Base-by-base conservation (phyloP, 1,284 basidiomycete species). In the Flammula alnicola region DNA sequence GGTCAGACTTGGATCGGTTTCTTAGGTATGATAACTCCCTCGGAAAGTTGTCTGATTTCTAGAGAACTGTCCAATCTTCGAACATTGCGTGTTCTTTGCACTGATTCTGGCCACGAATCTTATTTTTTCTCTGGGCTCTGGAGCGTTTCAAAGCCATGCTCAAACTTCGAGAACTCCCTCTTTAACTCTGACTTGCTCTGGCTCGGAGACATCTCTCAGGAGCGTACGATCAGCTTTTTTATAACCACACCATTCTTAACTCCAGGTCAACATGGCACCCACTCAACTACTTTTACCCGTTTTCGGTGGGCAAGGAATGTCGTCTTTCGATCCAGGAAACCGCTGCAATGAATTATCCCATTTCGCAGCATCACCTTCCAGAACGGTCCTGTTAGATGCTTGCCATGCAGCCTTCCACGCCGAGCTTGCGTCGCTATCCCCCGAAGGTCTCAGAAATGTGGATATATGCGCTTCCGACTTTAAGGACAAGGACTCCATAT, bases 261-360 rank as follows among this genome's bases (percentile, higher is more conserved):
- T 41, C 11, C n/a, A 33, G 20, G 17, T 33, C 36, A 19, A 35
- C 25, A 60, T 56, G 54, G 50, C 44, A 10, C 17, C 42, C 33
- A 27, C 27, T 19, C 37, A n/a, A n/a, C n/a, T 69, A 22, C 51
- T 67, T 51, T 57, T 83, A 38, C 79, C 78, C 7, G 61, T 83
- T 26, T 83, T 86, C 54, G 72, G 78, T 40, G 81, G 81, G 5
- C 83, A 84, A 56, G 83, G 81, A 6, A 72, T 75, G 3, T 50
- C 70, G 7, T 64, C 66, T n/a, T 48, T 55, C 32, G 49, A 10
- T 52, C 75, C 31, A 59, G 55, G 29, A 74, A 78, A 52, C 72
- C 73, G 7, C 55, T 61, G 16, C 66, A 70, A 22, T 64, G 71
- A 5, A 52, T 63, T 10, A n/a, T 64, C 80, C 38, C 68, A 81